Conservation (phyloP, 192 early-diverging fungal species). For the Chytriomyces sp. region DNA sequence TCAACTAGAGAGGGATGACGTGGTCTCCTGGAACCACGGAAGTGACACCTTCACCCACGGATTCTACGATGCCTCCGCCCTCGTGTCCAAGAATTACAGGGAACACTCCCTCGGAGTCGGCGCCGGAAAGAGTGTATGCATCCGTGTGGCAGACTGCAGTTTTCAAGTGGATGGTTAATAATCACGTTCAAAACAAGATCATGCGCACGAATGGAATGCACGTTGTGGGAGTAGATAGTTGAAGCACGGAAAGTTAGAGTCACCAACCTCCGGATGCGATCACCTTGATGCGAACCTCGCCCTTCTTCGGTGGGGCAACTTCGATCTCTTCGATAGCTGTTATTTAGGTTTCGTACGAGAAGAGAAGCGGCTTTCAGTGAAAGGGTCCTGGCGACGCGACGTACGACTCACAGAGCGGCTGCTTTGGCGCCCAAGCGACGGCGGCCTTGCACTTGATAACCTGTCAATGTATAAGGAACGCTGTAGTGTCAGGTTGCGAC, state of each 20-base stretch:
- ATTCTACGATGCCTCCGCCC: slow-evolving; percentile 91
- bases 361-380: background rate
- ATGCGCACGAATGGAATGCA: too few species aligned
- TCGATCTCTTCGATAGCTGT: slow-evolving; percentile 89
- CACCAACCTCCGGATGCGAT: slow-evolving; percentile 69
- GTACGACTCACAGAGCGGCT: slow-evolving; percentile 80
- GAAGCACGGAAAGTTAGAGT: background rate
- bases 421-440: slow-evolving; percentile 90
- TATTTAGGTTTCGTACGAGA: background rate
- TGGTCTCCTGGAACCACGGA: slow-evolving; percentile 89
- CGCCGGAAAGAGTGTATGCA: slow-evolving; percentile 90
- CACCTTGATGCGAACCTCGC: slow-evolving; percentile 94
- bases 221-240: too few species aligned
- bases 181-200: background rate
- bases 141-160: slow-evolving; percentile 83
- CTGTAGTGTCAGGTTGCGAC: too few species aligned
- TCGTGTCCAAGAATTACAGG: slow-evolving; percentile 90
- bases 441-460: slow-evolving; percentile 80
- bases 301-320: slow-evolving; percentile 82
- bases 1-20: slow-evolving; percentile 83
- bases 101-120: slow-evolving; percentile 75
- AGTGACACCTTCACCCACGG: slow-evolving; percentile 92
- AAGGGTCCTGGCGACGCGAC: background rate
- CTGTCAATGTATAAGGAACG: too few species aligned
- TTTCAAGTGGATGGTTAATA: background rate